Evolutionary conservation across 495 filamentous ascomycete genomes (phyloP).

Genomic region (Friedmanniomyces simplex): DNA sequence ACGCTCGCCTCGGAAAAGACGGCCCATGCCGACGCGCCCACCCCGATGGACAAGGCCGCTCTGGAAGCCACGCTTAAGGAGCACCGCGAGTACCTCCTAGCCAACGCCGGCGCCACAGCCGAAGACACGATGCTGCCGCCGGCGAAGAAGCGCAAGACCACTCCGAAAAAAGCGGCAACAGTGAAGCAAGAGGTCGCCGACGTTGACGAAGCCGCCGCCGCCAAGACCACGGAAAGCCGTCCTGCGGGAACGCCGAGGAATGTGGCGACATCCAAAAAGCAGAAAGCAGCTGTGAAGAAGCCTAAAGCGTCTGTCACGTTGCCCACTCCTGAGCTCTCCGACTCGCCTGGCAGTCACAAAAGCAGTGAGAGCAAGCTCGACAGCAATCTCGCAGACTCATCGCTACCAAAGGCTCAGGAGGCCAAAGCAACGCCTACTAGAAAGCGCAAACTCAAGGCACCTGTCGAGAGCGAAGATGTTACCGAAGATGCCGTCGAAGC

Average conservation of each 20-base stretch:
- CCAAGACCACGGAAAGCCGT: not conserved
- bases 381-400: not conserved
- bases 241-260: not conserved
- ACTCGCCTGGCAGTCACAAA: not conserved
- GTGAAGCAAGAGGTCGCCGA: not conserved
- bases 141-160: slow-evolving; percentile 1
- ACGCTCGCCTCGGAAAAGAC: not conserved
- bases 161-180: not conserved
- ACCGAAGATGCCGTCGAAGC: not conserved
- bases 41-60: not conserved
- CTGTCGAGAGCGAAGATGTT: not conserved
- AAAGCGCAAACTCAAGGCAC: not conserved
- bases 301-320: not conserved
- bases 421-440: not conserved
- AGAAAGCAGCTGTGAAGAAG: not conserved
- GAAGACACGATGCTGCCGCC: not conserved
- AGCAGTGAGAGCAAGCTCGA: not conserved
- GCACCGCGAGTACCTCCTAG: slow-evolving; percentile 3
- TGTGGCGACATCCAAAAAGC: not conserved
- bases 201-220: not conserved
- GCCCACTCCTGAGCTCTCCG: not conserved
- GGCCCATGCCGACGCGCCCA: not conserved
- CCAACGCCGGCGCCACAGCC: not conserved
- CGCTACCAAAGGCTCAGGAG: not conserved
- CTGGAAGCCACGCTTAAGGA: not conserved